A percentile compares a stretch with the other conserved stretches of the same genome.
These are phyloP conservation scores for Caloboletus inedulis DNA, from an alignment of 1,284 basidiomycete genomes.

Conservation along the genomic window DNA sequence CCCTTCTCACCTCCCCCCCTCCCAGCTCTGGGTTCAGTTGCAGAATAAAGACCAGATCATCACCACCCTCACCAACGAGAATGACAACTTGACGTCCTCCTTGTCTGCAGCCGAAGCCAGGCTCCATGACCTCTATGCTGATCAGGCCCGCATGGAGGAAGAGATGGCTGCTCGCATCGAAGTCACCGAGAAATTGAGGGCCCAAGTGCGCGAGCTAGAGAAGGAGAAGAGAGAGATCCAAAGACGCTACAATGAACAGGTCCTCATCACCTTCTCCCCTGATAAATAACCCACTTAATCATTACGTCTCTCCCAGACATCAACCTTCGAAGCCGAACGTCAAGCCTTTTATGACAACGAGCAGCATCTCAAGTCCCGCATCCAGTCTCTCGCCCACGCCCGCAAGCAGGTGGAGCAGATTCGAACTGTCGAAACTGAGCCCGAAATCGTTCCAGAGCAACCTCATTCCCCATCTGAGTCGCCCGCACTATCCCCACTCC, in stretches of 20 bases:
- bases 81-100: slow-evolving; percentile 57
- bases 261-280: slow-evolving; percentile 29
- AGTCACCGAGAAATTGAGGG: slow-evolving; percentile 70
- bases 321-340: slow-evolving; percentile 79
- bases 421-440: slow-evolving; percentile 24
- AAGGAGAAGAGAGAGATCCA: slow-evolving; percentile 77
- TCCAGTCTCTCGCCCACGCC: slow-evolving; percentile 69
- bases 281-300: slow-evolving; percentile 14
- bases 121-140: slow-evolving; percentile 71
- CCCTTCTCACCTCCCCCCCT: slow-evolving; percentile 12
- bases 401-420: slow-evolving; percentile 52
- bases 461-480: slow-evolving; percentile 34
- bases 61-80: slow-evolving; percentile 56
- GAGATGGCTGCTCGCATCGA: slow-evolving; percentile 76
- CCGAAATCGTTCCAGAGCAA: slow-evolving; percentile 24
- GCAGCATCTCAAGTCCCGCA: slow-evolving; percentile 82
- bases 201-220: slow-evolving; percentile 76
- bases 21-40: slow-evolving; percentile 66
- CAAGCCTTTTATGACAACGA: slow-evolving; percentile 86
- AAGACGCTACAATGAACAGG: slow-evolving; percentile 80
- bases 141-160: slow-evolving; percentile 73
- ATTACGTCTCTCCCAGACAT: slow-evolving; percentile 45
- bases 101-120: slow-evolving; percentile 65
- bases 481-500: slow-evolving; percentile 20
- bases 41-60: slow-evolving; percentile 76